Evolutionary conservation across 441 rosid species (phyloP).

Genomic region (Populus hybrid): DNA sequence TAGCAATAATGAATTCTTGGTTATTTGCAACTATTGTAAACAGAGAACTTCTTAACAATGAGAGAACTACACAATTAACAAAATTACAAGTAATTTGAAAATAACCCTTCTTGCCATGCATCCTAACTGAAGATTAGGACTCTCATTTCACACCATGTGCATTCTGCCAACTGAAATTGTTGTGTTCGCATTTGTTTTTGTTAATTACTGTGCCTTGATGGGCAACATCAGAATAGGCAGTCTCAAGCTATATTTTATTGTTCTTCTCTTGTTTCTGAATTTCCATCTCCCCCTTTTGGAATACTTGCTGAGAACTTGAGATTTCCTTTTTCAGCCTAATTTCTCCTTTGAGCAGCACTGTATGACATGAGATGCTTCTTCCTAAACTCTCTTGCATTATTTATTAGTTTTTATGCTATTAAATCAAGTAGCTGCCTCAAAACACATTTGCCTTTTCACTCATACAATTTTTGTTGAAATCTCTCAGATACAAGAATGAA

Average conservation of each 20-base stretch:
- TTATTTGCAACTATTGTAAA: too few relatives aligned
- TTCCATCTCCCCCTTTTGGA: not conserved
- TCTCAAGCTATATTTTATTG: not conserved
- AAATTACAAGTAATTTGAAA: too few relatives aligned
- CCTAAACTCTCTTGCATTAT: not conserved
- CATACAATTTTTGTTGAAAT: not conserved
- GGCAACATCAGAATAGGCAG: not conserved
- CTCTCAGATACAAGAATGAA: slow-evolving; percentile 78
- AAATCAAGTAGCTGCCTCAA: not conserved
- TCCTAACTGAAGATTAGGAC: too few relatives aligned
- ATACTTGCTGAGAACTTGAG: not conserved
- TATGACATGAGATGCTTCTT: not conserved
- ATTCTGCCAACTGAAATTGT: too few relatives aligned
- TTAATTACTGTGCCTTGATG: not conserved
- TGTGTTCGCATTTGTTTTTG: not conserved
- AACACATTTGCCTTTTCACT: not conserved
- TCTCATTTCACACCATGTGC: too few relatives aligned
- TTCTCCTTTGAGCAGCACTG: not conserved
- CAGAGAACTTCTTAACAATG: too few relatives aligned
- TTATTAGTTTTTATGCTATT: not conserved
- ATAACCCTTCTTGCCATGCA: too few relatives aligned
- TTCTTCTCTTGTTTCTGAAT: not conserved
- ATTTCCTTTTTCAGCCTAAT: not conserved
- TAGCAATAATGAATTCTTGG: too few relatives aligned
- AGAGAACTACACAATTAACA: too few relatives aligned